phyloP scores from a whole-genome alignment of 805 yeast genomes.

The Saturnispora diversa region DNA sequence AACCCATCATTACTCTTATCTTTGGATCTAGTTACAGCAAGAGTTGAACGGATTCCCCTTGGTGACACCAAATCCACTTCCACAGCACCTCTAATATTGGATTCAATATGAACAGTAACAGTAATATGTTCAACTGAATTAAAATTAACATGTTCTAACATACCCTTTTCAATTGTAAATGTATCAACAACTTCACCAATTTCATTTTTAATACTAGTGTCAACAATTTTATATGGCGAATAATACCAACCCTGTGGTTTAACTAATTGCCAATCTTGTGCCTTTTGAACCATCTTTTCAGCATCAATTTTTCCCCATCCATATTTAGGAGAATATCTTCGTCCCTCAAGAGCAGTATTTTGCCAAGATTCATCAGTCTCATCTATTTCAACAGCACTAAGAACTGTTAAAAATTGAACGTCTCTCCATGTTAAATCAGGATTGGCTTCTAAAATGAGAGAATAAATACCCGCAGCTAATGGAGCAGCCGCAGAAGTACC shows the following conservation, averaged over 20 bases:
- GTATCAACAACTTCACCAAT: slow-evolving; percentile 28
- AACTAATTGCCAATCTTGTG: slow-evolving; percentile 54
- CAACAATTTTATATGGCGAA: slow-evolving; percentile 34
- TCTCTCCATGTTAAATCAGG: slow-evolving; percentile 95
- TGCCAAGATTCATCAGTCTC: slow-evolving; percentile 69
- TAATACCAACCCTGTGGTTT: slow-evolving; percentile 86
- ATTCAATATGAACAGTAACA: slow-evolving; percentile 62
- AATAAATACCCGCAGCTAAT: slow-evolving; percentile 90
- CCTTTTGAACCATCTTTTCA: slow-evolving; percentile 58
- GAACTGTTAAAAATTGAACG: slow-evolving; percentile 73
- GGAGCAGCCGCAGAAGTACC: slow-evolving; percentile 99
- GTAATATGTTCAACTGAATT: slow-evolving; percentile 80
- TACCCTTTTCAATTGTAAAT: slow-evolving; percentile 40
- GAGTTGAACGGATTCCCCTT: slow-evolving; percentile 57
- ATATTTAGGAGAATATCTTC: slow-evolving; percentile 71
- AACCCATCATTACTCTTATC: slow-evolving; percentile 59
- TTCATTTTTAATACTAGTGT: slow-evolving; percentile 19
- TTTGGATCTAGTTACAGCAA: slow-evolving; percentile 57
- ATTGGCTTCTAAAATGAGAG: slow-evolving; percentile 73
- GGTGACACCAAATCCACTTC: slow-evolving; percentile 67
- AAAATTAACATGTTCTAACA: slow-evolving; percentile 49
- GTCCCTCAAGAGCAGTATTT: slow-evolving; percentile 50
- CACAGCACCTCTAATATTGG: slow-evolving; percentile 62
- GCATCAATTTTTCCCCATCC: slow-evolving; percentile 95
- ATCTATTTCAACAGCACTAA: slow-evolving; percentile 62